Evolutionary conservation across 2,329 filamentous ascomycete genomes (phyloP), one percentile per base, ranked within the genome.

Genomic region (Zopfia rhizophila): DNA sequence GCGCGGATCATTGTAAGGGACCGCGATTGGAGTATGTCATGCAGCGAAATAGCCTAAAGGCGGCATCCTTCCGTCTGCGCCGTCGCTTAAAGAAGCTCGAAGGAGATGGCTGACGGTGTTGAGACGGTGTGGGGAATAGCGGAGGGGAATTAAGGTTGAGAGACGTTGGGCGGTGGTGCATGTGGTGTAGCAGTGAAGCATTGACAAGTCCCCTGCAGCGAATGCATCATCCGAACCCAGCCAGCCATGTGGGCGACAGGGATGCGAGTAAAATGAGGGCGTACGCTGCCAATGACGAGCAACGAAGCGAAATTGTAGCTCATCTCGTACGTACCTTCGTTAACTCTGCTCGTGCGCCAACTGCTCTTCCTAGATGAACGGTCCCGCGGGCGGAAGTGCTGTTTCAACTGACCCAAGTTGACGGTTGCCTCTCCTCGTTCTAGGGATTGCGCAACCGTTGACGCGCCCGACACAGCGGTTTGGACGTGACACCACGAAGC

Each of bases 231-330:
- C 38, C 37, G 47, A 53, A 52, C 56, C 57, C 54, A 38, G 55
- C 48, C 22, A 13, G 63, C 66, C 67, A 69, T 68, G 64, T 69
- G 65, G 63, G 45, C 22, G 53, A 49, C 64, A 68, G 59, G 65
- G 63, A 67, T 69, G 51, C 29, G 10, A n/a, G 21, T 17, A 31
- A 13, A 17, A 40, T 28, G 28, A 38, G 45, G 35, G 38, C n/a
- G n/a, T n/a, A n/a, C n/a, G n/a, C n/a, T n/a, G 43, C 41, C 35
- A 45, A 52, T 56, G 44, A 58, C 44, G 52, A 40, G 53, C 46
- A 44, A 45, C 47, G 56, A 65, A 66, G 61, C 60, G 65, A 66
- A 55, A 66, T 68, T 60, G 63, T 51, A 51, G 38, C 36, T 17
- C 40, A 65, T 67, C 53, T 69, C 66, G 62, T 66, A 58, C 42